Conservation (phyloP, 441 rosid genomes). For the Gossypium davidsonii region DNA sequence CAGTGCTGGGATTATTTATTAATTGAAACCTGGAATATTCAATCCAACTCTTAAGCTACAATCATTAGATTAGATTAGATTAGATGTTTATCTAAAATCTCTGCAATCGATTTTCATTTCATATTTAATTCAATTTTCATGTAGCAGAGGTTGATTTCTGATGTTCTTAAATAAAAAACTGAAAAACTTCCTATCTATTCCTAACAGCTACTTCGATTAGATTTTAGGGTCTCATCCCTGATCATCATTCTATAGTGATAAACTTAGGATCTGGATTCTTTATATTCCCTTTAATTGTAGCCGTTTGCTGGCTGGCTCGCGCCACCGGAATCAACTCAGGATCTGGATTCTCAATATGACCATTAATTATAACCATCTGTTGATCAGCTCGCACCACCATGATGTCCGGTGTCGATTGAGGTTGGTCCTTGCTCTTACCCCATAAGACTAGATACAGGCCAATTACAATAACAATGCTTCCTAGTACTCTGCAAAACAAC, state of each 20-base stretch:
- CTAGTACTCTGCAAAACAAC: slow-evolving; percentile 33
- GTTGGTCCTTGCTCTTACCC: slow-evolving; percentile 48
- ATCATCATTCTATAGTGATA: not conserved
- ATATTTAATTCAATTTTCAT: not conserved
- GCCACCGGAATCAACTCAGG: not conserved
- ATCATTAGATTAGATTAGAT: too few relatives aligned
- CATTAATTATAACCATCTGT: not conserved
- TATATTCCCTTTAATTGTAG: not conserved
- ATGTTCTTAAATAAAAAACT: not conserved
- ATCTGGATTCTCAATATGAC: not conserved
- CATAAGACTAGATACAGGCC: slow-evolving; percentile 53
- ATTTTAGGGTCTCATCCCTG: not conserved
- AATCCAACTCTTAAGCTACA: too few relatives aligned
- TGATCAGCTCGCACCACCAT: not conserved
- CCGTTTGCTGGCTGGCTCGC: not conserved
- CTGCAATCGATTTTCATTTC: not conserved
- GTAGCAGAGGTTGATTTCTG: not conserved
- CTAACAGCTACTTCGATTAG: not conserved
- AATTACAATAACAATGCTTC: slow-evolving; percentile 38
- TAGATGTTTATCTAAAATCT: not conserved
- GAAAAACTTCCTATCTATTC: not conserved
- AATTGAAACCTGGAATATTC: too few relatives aligned
- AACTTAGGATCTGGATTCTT: not conserved
- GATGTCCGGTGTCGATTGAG: slow-evolving; percentile 14
- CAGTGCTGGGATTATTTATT: too few relatives aligned